These are phyloP conservation scores for Solanum paucissectum DNA, from an alignment of 257 asterid species.

Conservation along the genomic window DNA sequence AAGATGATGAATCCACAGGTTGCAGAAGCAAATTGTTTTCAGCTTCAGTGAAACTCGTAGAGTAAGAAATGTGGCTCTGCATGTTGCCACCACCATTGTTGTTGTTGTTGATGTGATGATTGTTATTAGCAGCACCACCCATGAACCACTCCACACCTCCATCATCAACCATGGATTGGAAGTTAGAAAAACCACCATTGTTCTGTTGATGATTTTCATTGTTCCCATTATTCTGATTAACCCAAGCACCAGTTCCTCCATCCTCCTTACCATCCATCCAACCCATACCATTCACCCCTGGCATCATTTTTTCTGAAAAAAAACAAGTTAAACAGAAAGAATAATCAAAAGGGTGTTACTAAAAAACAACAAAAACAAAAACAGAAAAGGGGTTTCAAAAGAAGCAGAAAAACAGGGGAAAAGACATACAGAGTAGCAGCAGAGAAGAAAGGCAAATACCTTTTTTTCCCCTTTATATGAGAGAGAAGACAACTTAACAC, in stretches of 20 bases:
- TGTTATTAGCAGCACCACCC: neutral
- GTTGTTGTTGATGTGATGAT: slow-evolving; percentile 1
- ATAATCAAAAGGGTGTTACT: neutral
- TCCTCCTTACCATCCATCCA: slow-evolving; percentile 65
- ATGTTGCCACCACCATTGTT: slow-evolving; percentile 4
- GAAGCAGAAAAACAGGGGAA: neutral
- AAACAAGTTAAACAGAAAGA: neutral
- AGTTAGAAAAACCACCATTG: neutral
- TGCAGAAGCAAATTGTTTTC: slow-evolving; percentile 24
- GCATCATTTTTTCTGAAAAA: slow-evolving; percentile 26
- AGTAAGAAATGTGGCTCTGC: slow-evolving; percentile 40
- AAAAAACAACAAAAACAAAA: neutral
- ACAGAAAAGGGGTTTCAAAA: neutral
- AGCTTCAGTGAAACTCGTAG: slow-evolving; percentile 33
- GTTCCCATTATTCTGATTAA: slow-evolving; percentile 10
- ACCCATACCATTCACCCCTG: slow-evolving; percentile 51
- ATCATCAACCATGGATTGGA: slow-evolving; percentile 72
- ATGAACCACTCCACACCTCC: slow-evolving; percentile 64
- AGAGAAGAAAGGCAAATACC: slow-evolving; percentile 21
- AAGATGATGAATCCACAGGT: slow-evolving; percentile 53
- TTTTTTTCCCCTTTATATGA: slow-evolving; percentile 8
- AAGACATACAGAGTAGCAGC: neutral
- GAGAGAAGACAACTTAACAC: slow-evolving; percentile 8
- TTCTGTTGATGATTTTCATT: neutral
- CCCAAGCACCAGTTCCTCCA: slow-evolving; percentile 44